These are phyloP conservation scores for Hibiscus syriacus DNA, from an alignment of 345 rosid species.

Conservation along the genomic window DNA sequence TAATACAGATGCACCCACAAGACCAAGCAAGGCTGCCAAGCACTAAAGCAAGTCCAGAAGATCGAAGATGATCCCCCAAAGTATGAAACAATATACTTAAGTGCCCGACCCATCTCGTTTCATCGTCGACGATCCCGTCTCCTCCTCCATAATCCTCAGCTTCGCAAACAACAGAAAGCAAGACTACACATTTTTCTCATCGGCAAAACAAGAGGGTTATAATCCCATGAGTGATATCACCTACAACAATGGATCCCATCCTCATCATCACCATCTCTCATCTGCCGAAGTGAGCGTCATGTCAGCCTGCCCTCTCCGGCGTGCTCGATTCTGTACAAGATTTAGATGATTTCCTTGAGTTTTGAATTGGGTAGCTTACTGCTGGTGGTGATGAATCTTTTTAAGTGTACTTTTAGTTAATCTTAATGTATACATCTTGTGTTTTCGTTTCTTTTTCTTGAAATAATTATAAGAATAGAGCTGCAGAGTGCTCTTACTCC, in stretches of 20 bases:
- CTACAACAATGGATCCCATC: constrained; percentile 8
- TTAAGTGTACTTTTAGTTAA: too few relatives aligned
- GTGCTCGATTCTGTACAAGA: constrained; percentile 6
- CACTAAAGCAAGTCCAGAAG: constrained; percentile 48
- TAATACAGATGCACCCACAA: constrained; percentile 53
- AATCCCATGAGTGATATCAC: neutral
- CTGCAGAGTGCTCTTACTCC: too few relatives aligned
- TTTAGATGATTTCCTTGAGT: constrained; percentile 3
- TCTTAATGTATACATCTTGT: neutral
- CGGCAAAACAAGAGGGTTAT: constrained; percentile 14
- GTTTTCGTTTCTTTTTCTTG: neutral
- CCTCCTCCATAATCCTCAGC: constrained; percentile 26
- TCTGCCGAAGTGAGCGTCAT: neutral
- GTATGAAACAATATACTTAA: constrained; percentile 26
- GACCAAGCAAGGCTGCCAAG: constrained; percentile 33
- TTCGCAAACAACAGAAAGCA: constrained; percentile 14
- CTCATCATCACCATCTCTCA: neutral
- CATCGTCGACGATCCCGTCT: constrained; percentile 9
- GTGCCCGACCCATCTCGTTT: constrained; percentile 16
- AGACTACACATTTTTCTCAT: constrained; percentile 8
- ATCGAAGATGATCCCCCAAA: constrained; percentile 25
- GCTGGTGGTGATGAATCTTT: too few relatives aligned
- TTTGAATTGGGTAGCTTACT: neutral
- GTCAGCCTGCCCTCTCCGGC: neutral
- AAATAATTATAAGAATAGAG: neutral